Evolutionary conservation across 805 yeast genomes (phyloP).

Genomic region (Candida hispaniensis): DNA sequence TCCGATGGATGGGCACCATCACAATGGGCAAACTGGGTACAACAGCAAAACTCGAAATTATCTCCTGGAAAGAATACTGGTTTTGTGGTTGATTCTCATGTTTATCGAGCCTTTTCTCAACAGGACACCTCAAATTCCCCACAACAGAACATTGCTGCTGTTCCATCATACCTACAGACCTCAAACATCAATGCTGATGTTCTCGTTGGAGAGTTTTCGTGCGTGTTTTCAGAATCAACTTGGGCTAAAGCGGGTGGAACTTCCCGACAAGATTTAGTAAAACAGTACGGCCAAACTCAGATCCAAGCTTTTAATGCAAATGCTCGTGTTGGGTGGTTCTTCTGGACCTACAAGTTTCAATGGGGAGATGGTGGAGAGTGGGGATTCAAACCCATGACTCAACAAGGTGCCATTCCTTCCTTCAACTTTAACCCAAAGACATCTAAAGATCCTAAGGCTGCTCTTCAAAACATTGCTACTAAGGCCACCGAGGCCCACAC

Average conservation of each 20-base stretch:
- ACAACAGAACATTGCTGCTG: slow-evolving; percentile 47
- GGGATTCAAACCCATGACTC: slow-evolving; percentile 76
- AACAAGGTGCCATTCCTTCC: slow-evolving; percentile 44
- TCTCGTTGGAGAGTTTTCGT: slow-evolving; percentile 82
- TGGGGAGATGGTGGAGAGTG: slow-evolving; percentile 94
- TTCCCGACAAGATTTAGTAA: slow-evolving; percentile 46
- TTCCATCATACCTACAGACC: slow-evolving; percentile 24
- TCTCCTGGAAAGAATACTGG: slow-evolving; percentile 35
- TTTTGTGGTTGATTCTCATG: slow-evolving; percentile 71
- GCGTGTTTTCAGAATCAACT: slow-evolving; percentile 66
- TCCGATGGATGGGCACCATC: slow-evolving; percentile 93
- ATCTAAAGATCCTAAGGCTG: slow-evolving; percentile 20
- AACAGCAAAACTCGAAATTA: slow-evolving; percentile 27
- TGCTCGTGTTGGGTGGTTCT: slow-evolving; percentile 63
- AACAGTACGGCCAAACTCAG: slow-evolving; percentile 52
- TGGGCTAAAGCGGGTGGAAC: slow-evolving; percentile 46
- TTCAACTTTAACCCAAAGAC: slow-evolving; percentile 20
- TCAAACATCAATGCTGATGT: slow-evolving; percentile 42
- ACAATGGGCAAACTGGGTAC: slow-evolving; percentile 62
- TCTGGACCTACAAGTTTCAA: slow-evolving; percentile 86
- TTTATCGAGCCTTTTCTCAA: slow-evolving; percentile 77
- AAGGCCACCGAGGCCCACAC: slow-evolving; percentile 38
- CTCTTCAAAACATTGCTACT: slow-evolving; percentile 34
- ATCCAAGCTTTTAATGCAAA: slow-evolving; percentile 37
- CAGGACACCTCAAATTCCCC: slow-evolving; percentile 58